Evolutionary conservation across 257 asterid genomes (phyloP).

Genomic region (Verbena officinalis): DNA sequence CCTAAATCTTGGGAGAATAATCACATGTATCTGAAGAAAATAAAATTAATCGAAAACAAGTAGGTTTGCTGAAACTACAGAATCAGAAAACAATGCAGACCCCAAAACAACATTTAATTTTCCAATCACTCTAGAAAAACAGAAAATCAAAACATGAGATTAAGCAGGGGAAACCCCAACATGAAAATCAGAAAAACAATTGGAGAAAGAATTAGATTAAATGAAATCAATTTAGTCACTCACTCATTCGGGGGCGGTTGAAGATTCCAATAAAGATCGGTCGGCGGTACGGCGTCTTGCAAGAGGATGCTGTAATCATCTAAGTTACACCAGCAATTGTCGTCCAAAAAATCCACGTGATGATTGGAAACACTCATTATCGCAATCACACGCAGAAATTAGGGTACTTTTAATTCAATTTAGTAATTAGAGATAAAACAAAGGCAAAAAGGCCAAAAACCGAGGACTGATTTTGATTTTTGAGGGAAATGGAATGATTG

Average conservation of each 20-base stretch:
- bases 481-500: conserved; percentile 26
- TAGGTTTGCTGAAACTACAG: too few species aligned
- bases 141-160: conserved; percentile 1
- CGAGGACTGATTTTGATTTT: conserved; percentile 12
- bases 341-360: conserved; percentile 46
- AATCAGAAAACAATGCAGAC: too few species aligned
- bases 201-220: background rate
- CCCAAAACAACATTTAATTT: too few species aligned
- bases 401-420: conserved; percentile 17
- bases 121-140: too few species aligned
- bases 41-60: background rate
- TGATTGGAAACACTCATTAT: conserved; percentile 37
- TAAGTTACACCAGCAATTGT: conserved; percentile 49
- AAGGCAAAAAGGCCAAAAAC: background rate
- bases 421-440: background rate
- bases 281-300: conserved; percentile 42
- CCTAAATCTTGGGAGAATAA: conserved; percentile 3
- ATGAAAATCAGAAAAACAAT: background rate
- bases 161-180: background rate
- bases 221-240: conserved; percentile 10
- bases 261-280: conserved; percentile 48
- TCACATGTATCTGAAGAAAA: conserved; percentile 1
- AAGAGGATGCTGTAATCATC: conserved; percentile 51
- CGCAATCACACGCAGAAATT: conserved; percentile 24
- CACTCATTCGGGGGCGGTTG: conserved; percentile 43